Evolutionary conservation across 2,329 filamentous ascomycete genomes (phyloP).

Genomic region (Aspergillus sergii): DNA sequence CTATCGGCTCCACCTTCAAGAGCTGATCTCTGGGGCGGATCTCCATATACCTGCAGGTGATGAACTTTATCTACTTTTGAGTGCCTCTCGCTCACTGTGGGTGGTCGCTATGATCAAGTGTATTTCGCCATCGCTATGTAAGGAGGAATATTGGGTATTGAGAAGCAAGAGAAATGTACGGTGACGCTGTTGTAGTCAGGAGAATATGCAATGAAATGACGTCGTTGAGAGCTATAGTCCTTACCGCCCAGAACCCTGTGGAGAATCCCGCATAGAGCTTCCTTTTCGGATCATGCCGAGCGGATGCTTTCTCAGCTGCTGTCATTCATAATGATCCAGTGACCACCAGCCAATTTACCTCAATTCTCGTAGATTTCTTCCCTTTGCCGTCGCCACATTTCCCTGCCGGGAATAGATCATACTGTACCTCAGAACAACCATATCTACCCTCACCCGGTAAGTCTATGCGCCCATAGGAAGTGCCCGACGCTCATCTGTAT

Average conservation of each 20-base stretch:
- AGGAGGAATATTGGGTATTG: neutral
- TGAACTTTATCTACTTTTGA: neutral
- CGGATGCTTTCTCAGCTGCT: neutral
- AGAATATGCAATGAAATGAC: neutral
- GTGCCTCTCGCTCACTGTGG: neutral
- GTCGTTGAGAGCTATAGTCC: neutral
- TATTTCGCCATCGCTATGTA: neutral
- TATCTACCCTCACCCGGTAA: neutral
- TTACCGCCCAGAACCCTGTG: neutral
- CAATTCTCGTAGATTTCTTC: neutral
- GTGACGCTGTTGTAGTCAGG: neutral
- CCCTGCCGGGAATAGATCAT: neutral
- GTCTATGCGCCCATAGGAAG: neutral
- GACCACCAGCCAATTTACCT: too few species aligned
- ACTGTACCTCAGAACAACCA: neutral
- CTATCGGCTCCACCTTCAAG: slow-evolving; percentile 56
- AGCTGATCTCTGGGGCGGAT: neutral
- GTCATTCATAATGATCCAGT: neutral
- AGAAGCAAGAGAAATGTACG: neutral
- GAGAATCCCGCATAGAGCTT: slow-evolving; percentile 3
- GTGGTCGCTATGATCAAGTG: neutral
- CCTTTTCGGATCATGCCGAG: neutral
- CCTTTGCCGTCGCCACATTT: neutral
- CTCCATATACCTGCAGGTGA: neutral
- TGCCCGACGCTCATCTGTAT: neutral